These are phyloP conservation scores for Nosema muscidifuracis DNA, from an alignment of 371 early-diverging fungal genomes.

Conservation along the genomic window DNA sequence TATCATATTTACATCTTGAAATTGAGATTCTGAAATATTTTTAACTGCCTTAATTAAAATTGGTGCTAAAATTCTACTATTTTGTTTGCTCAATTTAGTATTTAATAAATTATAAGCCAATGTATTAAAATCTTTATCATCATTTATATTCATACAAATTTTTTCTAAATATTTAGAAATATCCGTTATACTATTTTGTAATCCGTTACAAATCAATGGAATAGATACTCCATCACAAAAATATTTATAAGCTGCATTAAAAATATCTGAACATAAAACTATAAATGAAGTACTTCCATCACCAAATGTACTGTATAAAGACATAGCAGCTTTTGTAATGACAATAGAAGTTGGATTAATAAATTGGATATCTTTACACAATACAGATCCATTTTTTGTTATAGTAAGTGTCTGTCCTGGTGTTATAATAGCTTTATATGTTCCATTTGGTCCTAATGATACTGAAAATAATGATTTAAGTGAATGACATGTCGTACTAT, in stretches of 20 bases:
- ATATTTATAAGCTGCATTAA: constrained; percentile 85
- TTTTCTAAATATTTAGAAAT: constrained; percentile 71
- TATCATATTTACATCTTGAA: constrained; percentile 96
- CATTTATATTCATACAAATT: constrained; percentile 73
- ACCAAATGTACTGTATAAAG: constrained; percentile 93
- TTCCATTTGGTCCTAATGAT: constrained; percentile 95
- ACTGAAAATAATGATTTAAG: constrained; percentile 84
- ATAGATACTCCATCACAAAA: constrained; percentile 92
- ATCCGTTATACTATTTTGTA: constrained; percentile 76
- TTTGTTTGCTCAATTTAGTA: constrained; percentile 79
- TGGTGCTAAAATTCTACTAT: constrained; percentile 81
- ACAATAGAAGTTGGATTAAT: constrained; percentile 97
- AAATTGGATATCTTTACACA: constrained; percentile 84
- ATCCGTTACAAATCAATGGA: constrained; percentile 83
- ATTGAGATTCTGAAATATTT: constrained; percentile 69
- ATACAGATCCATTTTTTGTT: constrained; percentile 63
- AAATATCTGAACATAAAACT: constrained; percentile 82
- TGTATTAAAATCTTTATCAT: constrained; percentile 72
- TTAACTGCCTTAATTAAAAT: constrained; percentile 89
- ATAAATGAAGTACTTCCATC: constrained; percentile 97
- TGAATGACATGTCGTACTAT: constrained; percentile 86
- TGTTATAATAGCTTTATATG: constrained; percentile 77
- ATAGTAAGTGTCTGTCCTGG: constrained; percentile 71
- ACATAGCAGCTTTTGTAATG: constrained; percentile 93
- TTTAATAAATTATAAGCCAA: constrained; percentile 85